A percentile compares a stretch with the other conserved stretches of the same genome.
Conservation (phyloP, 176 grass and related monocot genomes). For the Hsuehochloa calcarea region DNA sequence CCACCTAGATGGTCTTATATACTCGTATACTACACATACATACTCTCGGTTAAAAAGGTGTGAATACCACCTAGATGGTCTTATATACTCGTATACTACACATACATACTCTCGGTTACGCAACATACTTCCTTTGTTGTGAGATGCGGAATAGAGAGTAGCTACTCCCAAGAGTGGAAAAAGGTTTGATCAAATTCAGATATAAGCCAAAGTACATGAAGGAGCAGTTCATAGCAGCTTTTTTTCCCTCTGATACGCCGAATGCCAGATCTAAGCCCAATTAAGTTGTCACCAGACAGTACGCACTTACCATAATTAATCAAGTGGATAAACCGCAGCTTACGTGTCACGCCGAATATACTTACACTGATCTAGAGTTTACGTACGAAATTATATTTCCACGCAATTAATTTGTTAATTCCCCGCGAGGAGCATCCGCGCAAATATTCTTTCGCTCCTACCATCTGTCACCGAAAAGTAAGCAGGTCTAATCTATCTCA, state of each 20-base stretch:
- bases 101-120: no score
- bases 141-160: no score
- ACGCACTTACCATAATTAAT: not conserved
- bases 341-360: not conserved
- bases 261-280: not conserved
- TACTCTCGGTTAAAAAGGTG: no score
- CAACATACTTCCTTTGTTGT: no score
- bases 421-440: constrained; percentile 32
- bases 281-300: constrained; percentile 23
- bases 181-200: not conserved
- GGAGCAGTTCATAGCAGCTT: not conserved
- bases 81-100: no score
- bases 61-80: no score
- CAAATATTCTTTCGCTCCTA: constrained; percentile 43
- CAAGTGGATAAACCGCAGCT: not conserved
- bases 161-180: no score
- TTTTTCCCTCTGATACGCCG: not conserved
- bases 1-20: no score
- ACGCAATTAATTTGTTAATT: constrained; percentile 25
- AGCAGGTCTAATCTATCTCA: constrained; percentile 24
- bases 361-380: not conserved
- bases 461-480: constrained; percentile 31
- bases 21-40: no score
- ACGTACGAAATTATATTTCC: not conserved
- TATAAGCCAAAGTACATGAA: not conserved